Evolutionary conservation across 257 asterid genomes (phyloP).

Genomic region (Jacaranda copaia): DNA sequence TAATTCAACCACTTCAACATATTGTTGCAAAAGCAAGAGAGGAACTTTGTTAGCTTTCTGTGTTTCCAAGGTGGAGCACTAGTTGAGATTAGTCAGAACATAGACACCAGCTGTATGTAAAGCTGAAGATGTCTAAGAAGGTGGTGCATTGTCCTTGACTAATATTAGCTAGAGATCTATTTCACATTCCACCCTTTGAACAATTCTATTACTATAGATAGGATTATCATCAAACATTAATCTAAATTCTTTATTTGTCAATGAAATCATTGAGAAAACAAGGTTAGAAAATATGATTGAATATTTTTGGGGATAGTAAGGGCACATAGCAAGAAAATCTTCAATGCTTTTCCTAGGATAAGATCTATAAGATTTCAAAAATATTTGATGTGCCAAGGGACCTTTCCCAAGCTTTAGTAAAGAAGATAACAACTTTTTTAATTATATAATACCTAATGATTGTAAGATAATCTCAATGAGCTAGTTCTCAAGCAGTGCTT

Average conservation of each 20-base stretch:
- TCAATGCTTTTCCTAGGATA: conserved; percentile 87
- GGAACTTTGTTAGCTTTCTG: conserved; percentile 89
- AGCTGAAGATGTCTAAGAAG: conserved; percentile 87
- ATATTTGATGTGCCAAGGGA: conserved; percentile 86
- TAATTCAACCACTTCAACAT: conserved; percentile 85
- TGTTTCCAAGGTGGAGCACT: conserved; percentile 79
- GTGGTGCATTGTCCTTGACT: conserved; percentile 89
- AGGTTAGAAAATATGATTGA: conserved; percentile 91
- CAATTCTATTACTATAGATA: conserved; percentile 73
- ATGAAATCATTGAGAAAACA: conserved; percentile 80
- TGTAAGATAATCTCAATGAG: conserved; percentile 82
- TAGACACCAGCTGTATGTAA: conserved; percentile 90
- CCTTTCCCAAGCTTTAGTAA: conserved; percentile 92
- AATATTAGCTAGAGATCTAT: conserved; percentile 78
- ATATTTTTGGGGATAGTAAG: conserved; percentile 95
- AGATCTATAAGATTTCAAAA: conserved; percentile 79
- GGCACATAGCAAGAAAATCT: conserved; percentile 88
- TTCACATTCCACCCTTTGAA: conserved; percentile 97
- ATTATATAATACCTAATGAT: conserved; percentile 71
- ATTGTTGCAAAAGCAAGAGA: conserved; percentile 91
- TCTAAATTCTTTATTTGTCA: conserved; percentile 85
- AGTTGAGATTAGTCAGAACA: conserved; percentile 96
- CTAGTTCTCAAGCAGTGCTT: conserved; percentile 80
- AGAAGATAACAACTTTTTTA: conserved; percentile 73
- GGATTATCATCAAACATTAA: conserved; percentile 89